Percentiles rank a stretch among this genome's conserved stretches.
phyloP scores from a whole-genome alignment of 2,329 filamentous ascomycete species.

The Hirsutella thompsonii region DNA sequence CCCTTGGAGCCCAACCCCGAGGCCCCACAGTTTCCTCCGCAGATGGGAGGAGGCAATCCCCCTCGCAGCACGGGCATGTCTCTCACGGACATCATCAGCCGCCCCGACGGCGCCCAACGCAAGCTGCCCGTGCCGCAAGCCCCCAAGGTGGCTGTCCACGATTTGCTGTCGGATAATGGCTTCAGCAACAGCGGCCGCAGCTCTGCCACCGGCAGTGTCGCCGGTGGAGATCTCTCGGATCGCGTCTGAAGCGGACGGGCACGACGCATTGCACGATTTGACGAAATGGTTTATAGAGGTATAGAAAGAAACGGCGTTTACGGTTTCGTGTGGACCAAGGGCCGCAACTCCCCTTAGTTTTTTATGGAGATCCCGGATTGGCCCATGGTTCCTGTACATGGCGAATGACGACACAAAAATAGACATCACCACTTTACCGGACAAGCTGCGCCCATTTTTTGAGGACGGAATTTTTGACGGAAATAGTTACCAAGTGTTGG shows the following conservation, averaged over 20 bases:
- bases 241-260: slow-evolving; percentile 24
- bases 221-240: slow-evolving; percentile 56
- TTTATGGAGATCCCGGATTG: slow-evolving; percentile 8
- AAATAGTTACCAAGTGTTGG: no score
- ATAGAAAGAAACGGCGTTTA: slow-evolving; percentile 27
- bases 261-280: slow-evolving; percentile 20
- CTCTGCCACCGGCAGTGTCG: slow-evolving; percentile 64
- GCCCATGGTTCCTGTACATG: slow-evolving; percentile 3
- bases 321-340: slow-evolving; percentile 9
- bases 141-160: slow-evolving; percentile 80
- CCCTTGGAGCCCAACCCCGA: slow-evolving; percentile 46
- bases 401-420: slow-evolving; percentile 7
- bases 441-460: background rate
- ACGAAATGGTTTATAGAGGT: slow-evolving; percentile 26
- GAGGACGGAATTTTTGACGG: no score
- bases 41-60: slow-evolving; percentile 40
- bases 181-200: slow-evolving; percentile 64
- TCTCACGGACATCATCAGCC: slow-evolving; percentile 85
- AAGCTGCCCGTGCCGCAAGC: slow-evolving; percentile 86
- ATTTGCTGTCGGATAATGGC: slow-evolving; percentile 58
- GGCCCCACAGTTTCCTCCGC: slow-evolving; percentile 25
- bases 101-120: slow-evolving; percentile 72
- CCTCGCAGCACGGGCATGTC: slow-evolving; percentile 55
- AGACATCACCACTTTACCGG: slow-evolving; percentile 7
- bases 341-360: slow-evolving; percentile 1